Evolutionary conservation across 768 basidiomycete species (phyloP).

Genomic region (Pleurotus tuber-regium): DNA sequence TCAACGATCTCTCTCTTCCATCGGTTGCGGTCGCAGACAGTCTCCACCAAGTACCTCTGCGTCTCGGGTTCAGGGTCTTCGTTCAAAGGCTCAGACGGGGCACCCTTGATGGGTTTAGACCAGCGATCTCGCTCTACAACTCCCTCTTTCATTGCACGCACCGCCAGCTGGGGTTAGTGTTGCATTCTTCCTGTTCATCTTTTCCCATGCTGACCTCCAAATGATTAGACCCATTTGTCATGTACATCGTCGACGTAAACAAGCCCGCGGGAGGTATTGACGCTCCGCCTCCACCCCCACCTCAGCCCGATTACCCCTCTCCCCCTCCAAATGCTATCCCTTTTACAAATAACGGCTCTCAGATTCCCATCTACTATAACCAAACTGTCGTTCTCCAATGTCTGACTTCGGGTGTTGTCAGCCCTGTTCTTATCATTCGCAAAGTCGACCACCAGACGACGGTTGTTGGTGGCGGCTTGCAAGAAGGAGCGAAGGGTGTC

Average conservation of each 20-base stretch:
- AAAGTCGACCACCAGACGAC: constrained; percentile 90
- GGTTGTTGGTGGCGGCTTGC: constrained; percentile 87
- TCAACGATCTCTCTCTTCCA: constrained; percentile 95
- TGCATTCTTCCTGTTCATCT: constrained; percentile 9
- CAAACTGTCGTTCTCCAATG: constrained; percentile 95
- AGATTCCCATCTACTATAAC: constrained; percentile 94
- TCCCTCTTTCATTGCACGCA: constrained; percentile 86
- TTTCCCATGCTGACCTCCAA: constrained; percentile 7
- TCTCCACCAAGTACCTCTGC: constrained; percentile 93
- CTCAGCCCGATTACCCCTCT: constrained; percentile 86
- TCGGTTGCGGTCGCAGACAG: constrained; percentile 91
- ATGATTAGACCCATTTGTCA: constrained; percentile 81
- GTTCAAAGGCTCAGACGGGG: constrained; percentile 92
- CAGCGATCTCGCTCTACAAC: constrained; percentile 67
- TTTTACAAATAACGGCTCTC: constrained; percentile 78
- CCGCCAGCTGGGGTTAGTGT: constrained; percentile 81
- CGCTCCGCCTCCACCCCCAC: constrained; percentile 75
- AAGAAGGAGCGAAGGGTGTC: constrained; percentile 83
- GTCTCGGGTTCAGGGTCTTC: constrained; percentile 92
- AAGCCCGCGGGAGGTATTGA: constrained; percentile 78
- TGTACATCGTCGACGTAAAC: constrained; percentile 95
- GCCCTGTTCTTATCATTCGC: constrained; percentile 90
- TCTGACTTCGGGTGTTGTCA: constrained; percentile 89
- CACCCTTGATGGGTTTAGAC: constrained; percentile 78
- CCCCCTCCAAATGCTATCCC: constrained; percentile 90